A percentile compares a stretch with the other conserved stretches of the same genome.
These are phyloP conservation scores for Xylaria flabelliformis DNA, from an alignment of 495 filamentous ascomycete species.

Conservation along the genomic window DNA sequence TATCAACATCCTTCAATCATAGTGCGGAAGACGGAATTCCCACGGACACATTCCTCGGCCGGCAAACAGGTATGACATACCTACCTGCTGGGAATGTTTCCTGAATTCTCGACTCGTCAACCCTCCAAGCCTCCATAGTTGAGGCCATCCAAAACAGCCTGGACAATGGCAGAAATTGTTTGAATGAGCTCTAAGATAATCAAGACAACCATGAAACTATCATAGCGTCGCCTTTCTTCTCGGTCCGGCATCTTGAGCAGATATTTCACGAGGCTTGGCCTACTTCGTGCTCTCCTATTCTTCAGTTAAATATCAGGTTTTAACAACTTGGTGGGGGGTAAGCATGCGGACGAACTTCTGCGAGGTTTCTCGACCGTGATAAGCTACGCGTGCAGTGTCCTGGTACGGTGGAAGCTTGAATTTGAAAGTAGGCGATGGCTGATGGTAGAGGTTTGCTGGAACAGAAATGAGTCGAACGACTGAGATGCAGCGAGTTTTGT, in stretches of 20 bases:
- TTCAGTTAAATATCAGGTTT: no score
- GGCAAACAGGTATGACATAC: background rate
- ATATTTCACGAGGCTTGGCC: background rate
- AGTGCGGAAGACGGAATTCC: no score
- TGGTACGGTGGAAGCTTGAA: background rate
- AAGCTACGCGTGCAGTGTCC: background rate
- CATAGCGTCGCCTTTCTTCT: background rate
- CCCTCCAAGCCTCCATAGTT: no score
- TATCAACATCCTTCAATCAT: background rate
- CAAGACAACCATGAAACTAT: background rate
- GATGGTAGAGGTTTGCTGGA: background rate
- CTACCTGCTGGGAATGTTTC: background rate
- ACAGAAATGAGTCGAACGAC: background rate
- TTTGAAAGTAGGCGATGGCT: background rate
- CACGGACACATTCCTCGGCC: no score
- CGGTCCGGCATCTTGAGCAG: background rate
- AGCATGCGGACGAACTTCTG: background rate
- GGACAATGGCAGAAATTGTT: background rate
- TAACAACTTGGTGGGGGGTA: no score
- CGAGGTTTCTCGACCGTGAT: background rate
- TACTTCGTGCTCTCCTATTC: background rate
- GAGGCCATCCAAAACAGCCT: background rate
- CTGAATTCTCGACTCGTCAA: no score
- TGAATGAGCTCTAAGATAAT: background rate
- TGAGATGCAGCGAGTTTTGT: background rate